Base-by-base conservation (phyloP, 306 rosid species). In the peach (Prunus persica) region DNA sequence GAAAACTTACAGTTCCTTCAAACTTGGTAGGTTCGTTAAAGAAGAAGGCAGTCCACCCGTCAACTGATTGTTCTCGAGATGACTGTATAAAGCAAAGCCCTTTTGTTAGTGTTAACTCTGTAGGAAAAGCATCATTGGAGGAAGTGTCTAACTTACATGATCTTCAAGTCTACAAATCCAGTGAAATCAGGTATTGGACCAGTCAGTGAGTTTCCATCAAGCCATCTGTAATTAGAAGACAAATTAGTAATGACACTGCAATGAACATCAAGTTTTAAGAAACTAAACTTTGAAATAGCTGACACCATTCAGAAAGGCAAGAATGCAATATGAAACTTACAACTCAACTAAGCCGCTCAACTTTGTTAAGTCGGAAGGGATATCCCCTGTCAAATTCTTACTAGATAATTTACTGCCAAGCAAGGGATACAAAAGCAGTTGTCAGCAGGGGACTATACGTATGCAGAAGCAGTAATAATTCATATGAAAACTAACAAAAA, bases 11-110 rank as follows among this genome's bases (percentile, higher is more conserved):
- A 94, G 63, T 81, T 90, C 96, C 81, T 86, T 86, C 86, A 94
- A 83, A 88, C 84, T 92, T 46, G 95, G 98, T 50, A 94, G 88
- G 69, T 84, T 88, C 68, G 22, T 45, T 76, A 94, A 77, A 75
- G 89, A 86, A 78, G 87, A 87, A 77, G 96, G 96, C 76, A 94
- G 85, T 75, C 54, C 87, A 22, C 96, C 97, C 0, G 81, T 85
- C 88, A 94, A 89, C 74, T 84, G 97, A 81, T 94, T 94, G 84
- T 90, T 89, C 81, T 94, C 98, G 11, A 94, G 95, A 86, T 94
- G 98, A 76, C 98, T 94, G 79, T 71, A 86, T 72, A 76, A 72
- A 71, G 69, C 24, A 86, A 86, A 81, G 67, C 77, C 15, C 69
- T 65, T 64, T 34, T 34, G 43, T 88, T 78, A 88, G 91, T 61